Percentiles rank a stretch among this genome's conserved stretches.
These are phyloP conservation scores for Scopulariopsis brevicaulis DNA, from an alignment of 2,329 filamentous ascomycete species.

Conservation along the genomic window DNA sequence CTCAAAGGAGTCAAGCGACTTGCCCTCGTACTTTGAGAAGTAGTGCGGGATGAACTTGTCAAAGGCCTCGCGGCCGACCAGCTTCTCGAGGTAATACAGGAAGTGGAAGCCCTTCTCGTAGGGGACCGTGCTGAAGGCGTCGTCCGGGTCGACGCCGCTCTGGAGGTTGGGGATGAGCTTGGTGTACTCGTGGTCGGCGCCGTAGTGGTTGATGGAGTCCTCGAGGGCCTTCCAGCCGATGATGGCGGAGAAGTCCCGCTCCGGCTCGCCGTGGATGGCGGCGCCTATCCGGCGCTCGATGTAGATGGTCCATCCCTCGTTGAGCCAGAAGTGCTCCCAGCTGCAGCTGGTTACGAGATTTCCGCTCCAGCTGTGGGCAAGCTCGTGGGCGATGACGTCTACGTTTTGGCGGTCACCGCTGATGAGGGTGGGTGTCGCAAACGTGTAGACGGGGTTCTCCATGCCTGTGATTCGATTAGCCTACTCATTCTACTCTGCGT, in stretches of 20 bases:
- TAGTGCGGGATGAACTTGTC: slow-evolving; percentile 95
- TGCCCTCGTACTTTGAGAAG: slow-evolving; percentile 73
- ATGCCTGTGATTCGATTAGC: slow-evolving; percentile 37
- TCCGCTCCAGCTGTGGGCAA: slow-evolving; percentile 73
- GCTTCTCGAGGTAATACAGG: slow-evolving; percentile 77
- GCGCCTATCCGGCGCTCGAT: slow-evolving; percentile 77
- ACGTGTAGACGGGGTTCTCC: slow-evolving; percentile 93
- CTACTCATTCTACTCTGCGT: neutral
- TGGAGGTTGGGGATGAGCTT: slow-evolving; percentile 81
- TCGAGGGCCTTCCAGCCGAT: slow-evolving; percentile 89
- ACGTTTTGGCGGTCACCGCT: slow-evolving; percentile 85
- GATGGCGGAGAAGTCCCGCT: slow-evolving; percentile 89
- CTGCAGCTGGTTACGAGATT: slow-evolving; percentile 71
- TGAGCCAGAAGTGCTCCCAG: slow-evolving; percentile 72
- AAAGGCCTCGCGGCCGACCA: slow-evolving; percentile 78
- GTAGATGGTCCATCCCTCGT: slow-evolving; percentile 88
- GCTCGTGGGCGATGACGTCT: slow-evolving; percentile 87
- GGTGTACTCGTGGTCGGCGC: slow-evolving; percentile 81
- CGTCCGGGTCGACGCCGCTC: slow-evolving; percentile 76
- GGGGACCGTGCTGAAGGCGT: slow-evolving; percentile 83
- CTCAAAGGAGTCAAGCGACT: slow-evolving; percentile 85
- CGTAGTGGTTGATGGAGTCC: slow-evolving; percentile 69
- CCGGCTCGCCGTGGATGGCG: slow-evolving; percentile 66
- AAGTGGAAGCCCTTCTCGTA: slow-evolving; percentile 98
- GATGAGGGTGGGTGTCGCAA: slow-evolving; percentile 89